Evolutionary conservation across 805 yeast species (phyloP).

Genomic region (Zygotorulaspora chibaensis): DNA sequence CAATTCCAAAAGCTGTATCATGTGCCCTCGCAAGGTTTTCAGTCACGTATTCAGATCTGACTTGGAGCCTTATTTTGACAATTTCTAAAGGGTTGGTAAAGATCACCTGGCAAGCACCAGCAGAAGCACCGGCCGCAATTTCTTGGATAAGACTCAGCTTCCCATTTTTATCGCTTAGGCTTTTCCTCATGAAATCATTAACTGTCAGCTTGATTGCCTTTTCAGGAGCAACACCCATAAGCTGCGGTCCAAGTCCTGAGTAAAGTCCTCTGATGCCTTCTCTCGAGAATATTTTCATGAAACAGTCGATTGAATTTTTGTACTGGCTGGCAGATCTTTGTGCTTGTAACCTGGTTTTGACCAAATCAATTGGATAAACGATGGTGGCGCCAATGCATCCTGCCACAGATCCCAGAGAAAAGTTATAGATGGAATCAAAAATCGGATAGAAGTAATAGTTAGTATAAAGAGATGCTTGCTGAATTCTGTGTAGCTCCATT

Average conservation of each 20-base stretch:
- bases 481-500: conserved; percentile 28
- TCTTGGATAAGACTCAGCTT: conserved; percentile 59
- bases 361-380: conserved; percentile 93
- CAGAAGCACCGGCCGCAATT: conserved; percentile 83
- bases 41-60: conserved; percentile 68
- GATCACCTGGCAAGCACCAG: conserved; percentile 95
- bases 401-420: conserved; percentile 86
- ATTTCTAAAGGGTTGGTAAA: conserved; percentile 96
- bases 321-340: conserved; percentile 72
- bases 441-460: conserved; percentile 52
- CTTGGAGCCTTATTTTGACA: conserved; percentile 90
- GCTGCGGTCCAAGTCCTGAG: conserved; percentile 89
- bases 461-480: conserved; percentile 29
- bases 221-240: conserved; percentile 97
- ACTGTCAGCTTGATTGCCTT: conserved; percentile 95
- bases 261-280: conserved; percentile 87
- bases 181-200: conserved; percentile 78
- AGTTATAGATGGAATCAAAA: conserved; percentile 83
- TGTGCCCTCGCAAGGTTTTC: conserved; percentile 37
- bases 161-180: conserved; percentile 51
- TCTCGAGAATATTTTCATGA: conserved; percentile 62
- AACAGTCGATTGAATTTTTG: conserved; percentile 81
- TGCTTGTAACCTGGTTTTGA: conserved; percentile 96
- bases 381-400: conserved; percentile 98
- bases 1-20: conserved; percentile 51